Conservation (phyloP, 495 filamentous ascomycete species). For the Hypoxylon crocopeplum region DNA sequence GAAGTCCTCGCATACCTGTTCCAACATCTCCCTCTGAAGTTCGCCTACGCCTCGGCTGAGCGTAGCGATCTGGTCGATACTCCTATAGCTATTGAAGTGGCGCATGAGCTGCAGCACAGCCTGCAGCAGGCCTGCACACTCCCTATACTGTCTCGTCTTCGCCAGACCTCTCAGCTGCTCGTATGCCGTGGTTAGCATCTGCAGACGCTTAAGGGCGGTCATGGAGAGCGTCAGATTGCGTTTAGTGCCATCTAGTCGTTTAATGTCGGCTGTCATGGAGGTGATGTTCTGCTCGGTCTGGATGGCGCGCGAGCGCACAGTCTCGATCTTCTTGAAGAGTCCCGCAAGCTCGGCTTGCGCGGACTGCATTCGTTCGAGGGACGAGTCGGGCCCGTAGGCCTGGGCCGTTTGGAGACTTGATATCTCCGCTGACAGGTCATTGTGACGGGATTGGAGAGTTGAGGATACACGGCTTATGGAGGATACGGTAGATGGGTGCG, state of each 20-base stretch:
- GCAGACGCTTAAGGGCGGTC: constrained; percentile 95
- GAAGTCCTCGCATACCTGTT: constrained; percentile 98
- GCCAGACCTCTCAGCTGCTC: constrained; percentile 89
- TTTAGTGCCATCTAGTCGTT: constrained; percentile 95
- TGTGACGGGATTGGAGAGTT: constrained; percentile 75
- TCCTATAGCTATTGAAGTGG: constrained; percentile 97
- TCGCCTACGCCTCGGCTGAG: constrained; percentile 93
- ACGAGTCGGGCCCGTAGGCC: constrained; percentile 84
- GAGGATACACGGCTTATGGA: constrained; percentile 75
- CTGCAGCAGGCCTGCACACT: constrained; percentile 93
- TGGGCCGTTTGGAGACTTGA: constrained; percentile 77
- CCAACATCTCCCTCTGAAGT: constrained; percentile 89
- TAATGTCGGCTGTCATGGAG: constrained; percentile 99
- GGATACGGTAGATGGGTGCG: constrained; percentile 85
- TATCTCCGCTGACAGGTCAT: constrained; percentile 86
- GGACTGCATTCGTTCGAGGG: constrained; percentile 85
- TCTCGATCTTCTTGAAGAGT: constrained; percentile 95
- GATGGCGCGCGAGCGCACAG: constrained; percentile 85
- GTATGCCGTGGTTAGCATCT: constrained; percentile 99
- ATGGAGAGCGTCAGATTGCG: constrained; percentile 95
- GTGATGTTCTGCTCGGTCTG: constrained; percentile 96
- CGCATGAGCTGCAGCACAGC: constrained; percentile 98
- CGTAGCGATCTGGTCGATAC: constrained; percentile 96
- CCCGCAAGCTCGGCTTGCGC: constrained; percentile 88
- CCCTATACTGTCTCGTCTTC: constrained; percentile 88